phyloP scores from a whole-genome alignment of 805 yeast genomes.

The Saccharomyces eubayanus region DNA sequence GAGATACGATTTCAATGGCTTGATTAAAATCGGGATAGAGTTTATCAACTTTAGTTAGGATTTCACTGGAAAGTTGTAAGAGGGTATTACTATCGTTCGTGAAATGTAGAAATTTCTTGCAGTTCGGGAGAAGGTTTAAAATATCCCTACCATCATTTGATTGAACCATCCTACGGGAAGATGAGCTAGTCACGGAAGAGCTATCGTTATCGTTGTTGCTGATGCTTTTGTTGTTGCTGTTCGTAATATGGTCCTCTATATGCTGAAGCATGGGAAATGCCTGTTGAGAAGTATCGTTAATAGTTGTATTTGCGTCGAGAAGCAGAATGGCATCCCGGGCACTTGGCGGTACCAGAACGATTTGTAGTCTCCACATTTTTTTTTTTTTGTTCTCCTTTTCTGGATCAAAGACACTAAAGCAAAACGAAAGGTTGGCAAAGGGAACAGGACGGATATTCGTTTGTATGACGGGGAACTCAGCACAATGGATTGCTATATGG shows the following conservation, averaged over 20 bases:
- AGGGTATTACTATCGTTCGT: slow-evolving; percentile 41
- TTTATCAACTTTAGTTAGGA: slow-evolving; percentile 43
- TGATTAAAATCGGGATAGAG: slow-evolving; percentile 52
- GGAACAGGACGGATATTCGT: neutral
- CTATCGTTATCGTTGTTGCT: neutral
- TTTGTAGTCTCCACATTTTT: slow-evolving; percentile 38
- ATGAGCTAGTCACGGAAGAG: neutral
- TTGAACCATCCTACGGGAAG: neutral
- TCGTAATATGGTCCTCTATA: neutral
- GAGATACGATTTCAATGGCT: slow-evolving; percentile 41
- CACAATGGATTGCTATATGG: neutral
- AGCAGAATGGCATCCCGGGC: slow-evolving; percentile 13
- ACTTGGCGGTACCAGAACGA: slow-evolving; percentile 38
- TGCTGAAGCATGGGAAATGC: neutral
- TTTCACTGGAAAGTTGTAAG: slow-evolving; percentile 41
- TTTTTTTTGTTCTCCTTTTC: neutral
- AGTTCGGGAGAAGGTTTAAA: neutral
- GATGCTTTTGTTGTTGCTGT: neutral
- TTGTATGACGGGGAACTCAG: neutral
- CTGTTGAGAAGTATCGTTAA: neutral
- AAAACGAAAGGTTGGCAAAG: neutral
- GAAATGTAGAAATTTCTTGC: slow-evolving; percentile 55
- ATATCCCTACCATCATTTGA: neutral
- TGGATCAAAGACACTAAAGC: neutral
- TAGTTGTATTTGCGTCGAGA: neutral